These are phyloP conservation scores for Saccharomycopsis sp. DNA, from an alignment of 805 yeast genomes.

Conservation along the genomic window DNA sequence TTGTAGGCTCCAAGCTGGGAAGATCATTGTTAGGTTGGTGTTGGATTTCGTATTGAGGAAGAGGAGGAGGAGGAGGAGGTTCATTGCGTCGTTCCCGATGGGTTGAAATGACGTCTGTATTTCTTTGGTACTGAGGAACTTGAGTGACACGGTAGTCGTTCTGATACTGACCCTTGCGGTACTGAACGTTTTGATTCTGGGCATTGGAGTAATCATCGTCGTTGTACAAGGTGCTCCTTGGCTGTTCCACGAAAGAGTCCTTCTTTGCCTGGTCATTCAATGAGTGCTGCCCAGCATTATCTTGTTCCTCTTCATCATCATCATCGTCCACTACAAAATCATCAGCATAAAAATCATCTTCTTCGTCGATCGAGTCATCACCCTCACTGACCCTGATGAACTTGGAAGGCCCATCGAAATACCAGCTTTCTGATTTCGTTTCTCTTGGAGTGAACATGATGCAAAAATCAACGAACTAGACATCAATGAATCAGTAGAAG, in stretches of 20 bases:
- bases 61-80: too few relatives aligned
- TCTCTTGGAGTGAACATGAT: too few relatives aligned
- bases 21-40: too few relatives aligned
- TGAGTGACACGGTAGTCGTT: not conserved
- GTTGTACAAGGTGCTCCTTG: too few relatives aligned
- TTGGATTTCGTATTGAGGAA: too few relatives aligned
- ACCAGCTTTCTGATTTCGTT: conserved; percentile 12
- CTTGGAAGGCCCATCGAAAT: conserved; percentile 17
- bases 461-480: too few relatives aligned
- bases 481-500: too few relatives aligned
- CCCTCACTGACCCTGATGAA: conserved; percentile 7
- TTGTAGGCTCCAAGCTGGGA: too few relatives aligned
- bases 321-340: not conserved
- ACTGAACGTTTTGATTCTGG: too few relatives aligned
- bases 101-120: not conserved
- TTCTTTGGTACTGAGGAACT: not conserved
- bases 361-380: not conserved
- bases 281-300: not conserved
- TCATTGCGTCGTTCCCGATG: not conserved
- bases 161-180: too few relatives aligned
- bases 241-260: too few relatives aligned
- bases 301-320: conserved; percentile 1
- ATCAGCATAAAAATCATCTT: not conserved
- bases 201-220: too few relatives aligned
- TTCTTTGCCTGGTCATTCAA: not conserved